A percentile compares a stretch with the other conserved stretches of the same genome.
phyloP scores from a whole-genome alignment of 1,139 yeast genomes.

The Nakaseomyces nivariensis region DNA sequence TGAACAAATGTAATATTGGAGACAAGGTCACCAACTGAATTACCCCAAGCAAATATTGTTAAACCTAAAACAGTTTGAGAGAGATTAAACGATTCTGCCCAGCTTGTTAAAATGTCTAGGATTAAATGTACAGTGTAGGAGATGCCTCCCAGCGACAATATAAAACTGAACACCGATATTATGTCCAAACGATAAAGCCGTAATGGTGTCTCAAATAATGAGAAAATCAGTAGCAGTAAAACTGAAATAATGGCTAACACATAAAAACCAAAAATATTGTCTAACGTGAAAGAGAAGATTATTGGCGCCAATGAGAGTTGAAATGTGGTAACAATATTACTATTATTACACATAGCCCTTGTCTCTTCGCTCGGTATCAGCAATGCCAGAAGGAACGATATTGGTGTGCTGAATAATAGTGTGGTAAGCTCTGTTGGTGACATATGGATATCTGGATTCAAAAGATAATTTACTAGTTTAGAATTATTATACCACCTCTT shows the following conservation, averaged over 20 bases:
- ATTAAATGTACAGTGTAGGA: slow-evolving; percentile 69
- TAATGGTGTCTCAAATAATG: background rate
- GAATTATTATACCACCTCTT: slow-evolving; percentile 3
- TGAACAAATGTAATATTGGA: slow-evolving; percentile 76
- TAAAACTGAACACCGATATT: slow-evolving; percentile 50
- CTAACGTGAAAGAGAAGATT: slow-evolving; percentile 2
- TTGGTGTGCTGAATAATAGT: slow-evolving; percentile 15
- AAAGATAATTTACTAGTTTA: slow-evolving; percentile 6
- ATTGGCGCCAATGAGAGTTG: slow-evolving; percentile 7
- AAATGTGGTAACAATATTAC: background rate
- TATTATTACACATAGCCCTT: background rate
- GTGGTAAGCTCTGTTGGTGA: slow-evolving; percentile 12
- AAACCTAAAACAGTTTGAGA: slow-evolving; percentile 76
- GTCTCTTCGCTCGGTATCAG: slow-evolving; percentile 10
- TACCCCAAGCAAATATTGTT: slow-evolving; percentile 83
- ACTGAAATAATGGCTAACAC: slow-evolving; percentile 1
- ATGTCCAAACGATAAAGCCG: slow-evolving; percentile 25
- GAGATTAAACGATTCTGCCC: slow-evolving; percentile 51
- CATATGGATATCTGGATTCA: slow-evolving; percentile 5
- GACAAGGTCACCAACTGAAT: slow-evolving; percentile 80
- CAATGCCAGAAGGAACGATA: slow-evolving; percentile 9
- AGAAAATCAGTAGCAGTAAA: background rate
- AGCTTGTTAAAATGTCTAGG: slow-evolving; percentile 53
- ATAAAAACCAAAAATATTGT: slow-evolving; percentile 3
- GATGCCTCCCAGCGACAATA: slow-evolving; percentile 62